Evolutionary conservation across 257 asterid species (phyloP).

Genomic region (Hygrophila difformis): DNA sequence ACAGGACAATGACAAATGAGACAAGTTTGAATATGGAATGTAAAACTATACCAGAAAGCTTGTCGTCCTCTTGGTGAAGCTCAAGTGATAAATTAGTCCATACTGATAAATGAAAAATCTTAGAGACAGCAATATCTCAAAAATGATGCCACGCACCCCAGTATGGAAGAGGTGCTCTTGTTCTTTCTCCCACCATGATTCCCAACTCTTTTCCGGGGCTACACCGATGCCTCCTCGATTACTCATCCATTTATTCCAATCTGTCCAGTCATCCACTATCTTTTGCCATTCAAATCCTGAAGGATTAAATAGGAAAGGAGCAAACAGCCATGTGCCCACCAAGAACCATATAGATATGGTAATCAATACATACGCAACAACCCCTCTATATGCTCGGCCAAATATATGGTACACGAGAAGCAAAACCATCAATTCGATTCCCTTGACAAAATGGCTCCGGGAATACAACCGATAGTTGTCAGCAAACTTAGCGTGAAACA

Average conservation of each 20-base stretch:
- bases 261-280: conserved; percentile 85
- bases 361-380: conserved; percentile 59
- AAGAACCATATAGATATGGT: conserved; percentile 84
- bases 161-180: conserved; percentile 69
- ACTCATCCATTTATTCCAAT: conserved; percentile 90
- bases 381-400: conserved; percentile 55
- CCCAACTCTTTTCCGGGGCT: conserved; percentile 87
- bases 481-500: conserved; percentile 87
- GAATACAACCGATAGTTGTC: conserved; percentile 80
- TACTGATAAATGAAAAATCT: conserved; percentile 85
- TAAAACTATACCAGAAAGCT: conserved; percentile 50
- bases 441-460: conserved; percentile 90
- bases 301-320: conserved; percentile 90
- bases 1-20: background rate
- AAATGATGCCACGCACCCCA: conserved; percentile 59
- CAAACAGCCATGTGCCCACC: conserved; percentile 92
- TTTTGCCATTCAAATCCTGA: conserved; percentile 98
- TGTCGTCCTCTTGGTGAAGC: conserved; percentile 34
- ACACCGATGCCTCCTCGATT: conserved; percentile 92
- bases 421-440: conserved; percentile 75
- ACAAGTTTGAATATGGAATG: background rate
- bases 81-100: conserved; percentile 81
- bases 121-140: conserved; percentile 70
- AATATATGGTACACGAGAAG: conserved; percentile 89
- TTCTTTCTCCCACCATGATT: conserved; percentile 97